Conservation (phyloP, 352 stramenopile species). For the Globisporangium canariense region DNA sequence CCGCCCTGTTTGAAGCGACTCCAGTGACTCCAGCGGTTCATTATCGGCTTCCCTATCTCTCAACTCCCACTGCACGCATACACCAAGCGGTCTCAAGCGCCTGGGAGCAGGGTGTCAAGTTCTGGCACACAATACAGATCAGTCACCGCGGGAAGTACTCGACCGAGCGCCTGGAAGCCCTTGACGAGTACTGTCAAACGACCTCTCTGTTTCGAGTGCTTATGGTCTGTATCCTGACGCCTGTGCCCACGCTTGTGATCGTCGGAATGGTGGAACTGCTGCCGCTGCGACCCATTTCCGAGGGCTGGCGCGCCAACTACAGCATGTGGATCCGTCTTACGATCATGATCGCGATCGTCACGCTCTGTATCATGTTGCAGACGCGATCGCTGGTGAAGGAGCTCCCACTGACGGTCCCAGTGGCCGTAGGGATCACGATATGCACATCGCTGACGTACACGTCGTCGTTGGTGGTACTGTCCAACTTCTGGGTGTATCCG, state of each 20-base stretch:
- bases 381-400: constrained; percentile 13
- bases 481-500: constrained; percentile 18
- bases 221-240: constrained; percentile 1
- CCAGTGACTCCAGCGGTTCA: no score
- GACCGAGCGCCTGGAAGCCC: constrained; percentile 7
- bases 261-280: constrained; percentile 26
- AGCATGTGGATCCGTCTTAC: constrained; percentile 22
- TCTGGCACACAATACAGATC: constrained; percentile 1
- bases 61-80: background rate
- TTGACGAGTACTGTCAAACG: constrained; percentile 6
- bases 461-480: constrained; percentile 8
- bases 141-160: constrained; percentile 13
- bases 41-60: background rate
- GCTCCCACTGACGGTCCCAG: background rate
- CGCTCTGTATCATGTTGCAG: constrained; percentile 14
- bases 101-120: background rate
- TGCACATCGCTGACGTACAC: constrained; percentile 6
- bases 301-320: constrained; percentile 24
- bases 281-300: constrained; percentile 11
- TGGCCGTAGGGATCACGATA: background rate
- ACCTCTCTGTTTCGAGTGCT: background rate
- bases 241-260: constrained; percentile 17
- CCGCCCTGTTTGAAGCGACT: background rate
- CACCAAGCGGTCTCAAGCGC: background rate
- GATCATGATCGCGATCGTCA: constrained; percentile 14